Evolutionary conservation across 208 protist species (phyloP), one percentile per base, ranked within the genome.

Genomic region (Acanthamoeba royreba): DNA sequence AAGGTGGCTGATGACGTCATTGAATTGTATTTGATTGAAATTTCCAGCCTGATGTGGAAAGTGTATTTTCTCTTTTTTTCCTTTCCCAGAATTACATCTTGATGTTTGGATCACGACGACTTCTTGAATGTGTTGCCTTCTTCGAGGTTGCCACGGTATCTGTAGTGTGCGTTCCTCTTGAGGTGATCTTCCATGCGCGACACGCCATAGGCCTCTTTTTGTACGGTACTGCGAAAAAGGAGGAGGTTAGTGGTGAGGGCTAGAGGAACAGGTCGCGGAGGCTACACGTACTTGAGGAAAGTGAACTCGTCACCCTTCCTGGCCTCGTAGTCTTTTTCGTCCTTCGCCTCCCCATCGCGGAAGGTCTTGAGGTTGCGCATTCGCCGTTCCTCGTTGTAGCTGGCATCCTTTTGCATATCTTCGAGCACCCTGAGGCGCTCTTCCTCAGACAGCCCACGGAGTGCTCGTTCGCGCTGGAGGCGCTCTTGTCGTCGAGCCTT

Each of bases 291-390:
- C 74, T 85, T 85, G 45, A 85, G 74, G 45, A 85, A 85, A 31
- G 22, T 85, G 45, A 52, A 42, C 2, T 53, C 42, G 38, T 85
- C 74, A 31, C 42, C 38, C 38, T 45, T 85, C 40, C 74, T 22
- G 74, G 17, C 28, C 74, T 85, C 74, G 25, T 53, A 85, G 9
- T 85, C 38, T 31, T 85, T 49, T 42, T 85, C 45, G 22, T 85
- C 38, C 38, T 52, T 7, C 25, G 74, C 15, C 74, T 85, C 38
- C n/a, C 22, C 49, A 4, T 85, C 74, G 42, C 28, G 28, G 42
- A 40, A 85, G 38, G 38, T 52, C 74, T 85, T 85, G 74, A 85
- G 42, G 74, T 85, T 85, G 42, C 74, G 74, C 74, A 53, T 52
- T 4, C 74, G 74, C 74, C 38, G 42, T n/a, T 72, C n/a, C 45